A percentile compares a stretch with the other conserved stretches of the same genome.
phyloP scores from a whole-genome alignment of 192 early-diverging fungal species.

The Gamsiella multidivaricata region DNA sequence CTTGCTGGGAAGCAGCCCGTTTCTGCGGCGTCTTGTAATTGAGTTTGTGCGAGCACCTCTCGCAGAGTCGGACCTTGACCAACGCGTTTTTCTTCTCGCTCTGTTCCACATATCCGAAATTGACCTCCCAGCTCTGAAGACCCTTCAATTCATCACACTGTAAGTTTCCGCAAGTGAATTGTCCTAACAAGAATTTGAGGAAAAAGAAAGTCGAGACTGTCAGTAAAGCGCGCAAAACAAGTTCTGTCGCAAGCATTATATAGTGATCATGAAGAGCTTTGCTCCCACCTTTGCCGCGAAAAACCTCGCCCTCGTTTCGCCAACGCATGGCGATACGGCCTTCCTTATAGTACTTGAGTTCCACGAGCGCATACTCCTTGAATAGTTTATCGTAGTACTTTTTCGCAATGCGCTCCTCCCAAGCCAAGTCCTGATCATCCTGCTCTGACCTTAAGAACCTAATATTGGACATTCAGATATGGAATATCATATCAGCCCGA shows the following conservation, averaged over 20 bases:
- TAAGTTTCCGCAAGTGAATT: slow-evolving; percentile 78
- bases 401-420: slow-evolving; percentile 84
- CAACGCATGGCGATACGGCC: slow-evolving; percentile 68
- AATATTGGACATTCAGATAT: neutral
- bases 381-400: slow-evolving; percentile 89
- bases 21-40: slow-evolving; percentile 77
- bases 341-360: slow-evolving; percentile 78
- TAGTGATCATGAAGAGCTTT: neutral
- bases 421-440: slow-evolving; percentile 59
- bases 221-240: neutral
- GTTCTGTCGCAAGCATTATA: neutral
- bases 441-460: slow-evolving; percentile 73
- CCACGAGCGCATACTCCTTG: slow-evolving; percentile 84
- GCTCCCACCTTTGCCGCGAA: slow-evolving; percentile 69
- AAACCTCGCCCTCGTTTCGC: slow-evolving; percentile 75
- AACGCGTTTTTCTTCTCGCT: slow-evolving; percentile 80
- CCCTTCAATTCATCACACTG: slow-evolving; percentile 55
- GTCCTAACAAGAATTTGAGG: slow-evolving; percentile 58
- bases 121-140: slow-evolving; percentile 86
- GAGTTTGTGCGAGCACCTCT: slow-evolving; percentile 72
- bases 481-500: no score
- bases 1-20: slow-evolving; percentile 14
- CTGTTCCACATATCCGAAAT: slow-evolving; percentile 84
- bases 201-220: neutral
- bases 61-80: slow-evolving; percentile 84